Percentiles rank a stretch among this genome's conserved stretches.
Evolutionary conservation across 331 rosid species (phyloP).

Genomic region (Erythrophleum ivorense): DNA sequence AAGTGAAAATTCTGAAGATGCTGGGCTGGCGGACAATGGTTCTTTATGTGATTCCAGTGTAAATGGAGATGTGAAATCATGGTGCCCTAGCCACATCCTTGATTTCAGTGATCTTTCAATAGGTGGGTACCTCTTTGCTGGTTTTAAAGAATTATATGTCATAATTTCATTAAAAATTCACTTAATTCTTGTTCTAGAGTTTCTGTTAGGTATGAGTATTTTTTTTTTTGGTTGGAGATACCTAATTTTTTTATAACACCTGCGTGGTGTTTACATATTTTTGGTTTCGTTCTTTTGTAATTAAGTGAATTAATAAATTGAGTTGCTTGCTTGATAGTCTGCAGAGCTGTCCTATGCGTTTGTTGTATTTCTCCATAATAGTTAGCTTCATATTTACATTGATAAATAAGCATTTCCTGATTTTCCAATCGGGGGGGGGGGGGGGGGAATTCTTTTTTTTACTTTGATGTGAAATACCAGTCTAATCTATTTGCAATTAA

Average conservation of each 20-base stretch:
- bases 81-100: slow-evolving; percentile 88
- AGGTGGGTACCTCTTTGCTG: slow-evolving; percentile 57
- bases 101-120: slow-evolving; percentile 92
- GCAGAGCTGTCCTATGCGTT: background rate
- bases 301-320: slow-evolving; percentile 1
- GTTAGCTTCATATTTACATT: background rate
- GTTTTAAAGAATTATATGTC: slow-evolving; percentile 25
- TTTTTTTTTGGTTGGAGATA: background rate
- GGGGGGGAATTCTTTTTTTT: background rate
- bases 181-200: slow-evolving; percentile 23
- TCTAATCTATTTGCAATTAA: slow-evolving; percentile 32
- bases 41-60: slow-evolving; percentile 46
- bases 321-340: background rate
- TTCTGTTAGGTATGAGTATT: slow-evolving; percentile 9
- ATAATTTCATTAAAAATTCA: slow-evolving; percentile 17
- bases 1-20: slow-evolving; percentile 48
- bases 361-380: background rate
- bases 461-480: slow-evolving; percentile 25
- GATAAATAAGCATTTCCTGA: background rate
- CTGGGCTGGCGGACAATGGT: slow-evolving; percentile 40
- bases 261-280: background rate
- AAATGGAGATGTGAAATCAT: slow-evolving; percentile 54
- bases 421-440: background rate
- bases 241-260: background rate
- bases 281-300: slow-evolving; percentile 2